Evolutionary conservation across 139 green algal species (phyloP), one percentile per base, ranked within the genome.

Genomic region (Auxenochlorella pyrenoidosa): DNA sequence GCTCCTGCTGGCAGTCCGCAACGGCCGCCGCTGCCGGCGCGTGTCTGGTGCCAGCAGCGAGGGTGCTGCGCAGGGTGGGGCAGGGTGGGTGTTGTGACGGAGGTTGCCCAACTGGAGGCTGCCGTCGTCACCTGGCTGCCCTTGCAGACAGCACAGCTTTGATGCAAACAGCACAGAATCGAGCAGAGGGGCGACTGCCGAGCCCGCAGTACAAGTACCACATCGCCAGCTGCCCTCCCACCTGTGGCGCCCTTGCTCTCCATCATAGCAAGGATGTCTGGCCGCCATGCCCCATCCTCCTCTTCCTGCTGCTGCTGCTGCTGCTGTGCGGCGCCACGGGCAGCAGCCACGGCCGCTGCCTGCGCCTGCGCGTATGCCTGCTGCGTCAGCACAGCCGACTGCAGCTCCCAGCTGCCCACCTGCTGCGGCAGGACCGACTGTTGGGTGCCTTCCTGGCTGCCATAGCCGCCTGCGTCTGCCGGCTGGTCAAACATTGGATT

Each of bases 341-440:
- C 72, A 79, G 75, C 75, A 8, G 41, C 75, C 0, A 34, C 70
- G 32, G 43, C 75, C 15, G 80, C 80, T 3, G 79, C 79, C 40
- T 85, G 80, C 2, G 63, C 80, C 41, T 85, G 82, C 44, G 66
- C 65, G 19, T 68, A 54, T 5, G 82, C 66, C 21, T 86, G 82
- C 82, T 86, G 82, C 43, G 82, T 79, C 19, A 54, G 28, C 65
- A 51, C 44, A 66, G 44, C 32, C n/a, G 80, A 85, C 40, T 85
- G 80, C 26, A 85, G 26, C 82, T 86, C 82, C 66, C 66, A 86
- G 82, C 66, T 51, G 65, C 66, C 82, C 10, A 68, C 65, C 19
- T 59, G 82, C 65, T 86, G 82, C 22, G 82, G 82, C 82, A 86
- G 82, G 43, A 85, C 80, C 28, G 80, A 85, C 60, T 41, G 80